Percentiles rank a stretch among this genome's conserved stretches.
Conservation (phyloP, 495 filamentous ascomycete genomes). For the Hypomontagnella monticulosa region DNA sequence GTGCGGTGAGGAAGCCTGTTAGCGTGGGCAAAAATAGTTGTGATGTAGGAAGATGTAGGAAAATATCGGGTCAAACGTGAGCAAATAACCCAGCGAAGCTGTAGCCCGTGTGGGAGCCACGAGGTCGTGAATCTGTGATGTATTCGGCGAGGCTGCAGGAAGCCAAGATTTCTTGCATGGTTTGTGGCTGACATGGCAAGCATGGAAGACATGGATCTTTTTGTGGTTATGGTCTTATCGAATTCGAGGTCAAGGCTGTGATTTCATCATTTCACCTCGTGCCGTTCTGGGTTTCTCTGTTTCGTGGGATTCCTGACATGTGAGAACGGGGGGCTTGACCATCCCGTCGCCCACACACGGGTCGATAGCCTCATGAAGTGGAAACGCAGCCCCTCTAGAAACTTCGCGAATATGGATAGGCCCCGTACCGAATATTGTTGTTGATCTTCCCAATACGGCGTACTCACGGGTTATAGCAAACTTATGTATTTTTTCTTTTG, state of each 20-base stretch:
- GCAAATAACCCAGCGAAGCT: conserved; percentile 31
- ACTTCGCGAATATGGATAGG: conserved; percentile 19
- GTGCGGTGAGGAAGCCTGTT: conserved; percentile 30
- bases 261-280: conserved; percentile 40
- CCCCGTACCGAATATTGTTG: conserved; percentile 2
- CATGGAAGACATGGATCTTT: conserved; percentile 26
- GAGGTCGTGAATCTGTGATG: conserved; percentile 36
- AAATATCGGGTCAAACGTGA: conserved; percentile 27
- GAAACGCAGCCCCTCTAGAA: conserved; percentile 19
- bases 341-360: not conserved
- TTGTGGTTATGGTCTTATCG: conserved; percentile 21
- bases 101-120: conserved; percentile 35
- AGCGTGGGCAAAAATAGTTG: conserved; percentile 15
- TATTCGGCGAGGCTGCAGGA: conserved; percentile 42
- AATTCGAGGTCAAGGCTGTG: conserved; percentile 27
- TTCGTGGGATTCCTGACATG: conserved; percentile 36
- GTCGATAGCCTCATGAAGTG: conserved; percentile 7
- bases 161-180: conserved; percentile 44
- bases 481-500: not conserved
- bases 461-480: conserved; percentile 16
- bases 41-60: conserved; percentile 14
- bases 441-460: conserved; percentile 15
- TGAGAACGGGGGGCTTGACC: conserved; percentile 17
- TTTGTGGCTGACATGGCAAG: conserved; percentile 28
- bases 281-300: conserved; percentile 30